phyloP scores from a whole-genome alignment of 2,329 filamentous ascomycete species.

The Aaosphaeria pasadenensis region DNA sequence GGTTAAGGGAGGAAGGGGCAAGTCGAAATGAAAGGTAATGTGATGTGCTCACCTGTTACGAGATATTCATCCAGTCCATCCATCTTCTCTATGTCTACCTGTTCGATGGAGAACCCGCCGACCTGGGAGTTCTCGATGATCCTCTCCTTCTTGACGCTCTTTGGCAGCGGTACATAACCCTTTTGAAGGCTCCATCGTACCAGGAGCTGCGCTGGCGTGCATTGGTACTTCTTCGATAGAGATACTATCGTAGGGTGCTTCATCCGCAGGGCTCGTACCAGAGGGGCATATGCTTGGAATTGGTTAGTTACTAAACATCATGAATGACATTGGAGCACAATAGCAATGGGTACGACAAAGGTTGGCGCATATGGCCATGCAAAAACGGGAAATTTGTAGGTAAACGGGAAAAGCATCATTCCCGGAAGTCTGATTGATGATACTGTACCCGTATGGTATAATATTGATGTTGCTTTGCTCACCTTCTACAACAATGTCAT shows the following conservation, averaged over 20 bases:
- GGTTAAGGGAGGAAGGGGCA: no score
- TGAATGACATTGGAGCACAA: no score
- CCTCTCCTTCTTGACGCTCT: constrained; percentile 62
- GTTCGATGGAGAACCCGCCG: constrained; percentile 58
- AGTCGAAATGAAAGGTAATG: no score
- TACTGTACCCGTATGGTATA: no score
- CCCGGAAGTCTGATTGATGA: no score
- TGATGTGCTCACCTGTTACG: constrained; percentile 47
- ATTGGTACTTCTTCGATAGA: constrained; percentile 66
- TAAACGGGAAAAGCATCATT: no score
- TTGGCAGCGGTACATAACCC: constrained; percentile 69
- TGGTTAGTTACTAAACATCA: no score
- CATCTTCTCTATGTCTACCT: constrained; percentile 61
- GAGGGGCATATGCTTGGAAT: constrained; percentile 66
- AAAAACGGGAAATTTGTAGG: no score
- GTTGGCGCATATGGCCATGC: no score
- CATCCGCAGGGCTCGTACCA: constrained; percentile 70
- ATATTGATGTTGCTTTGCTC: no score
- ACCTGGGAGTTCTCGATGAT: constrained; percentile 65
- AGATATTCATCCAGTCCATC: constrained; percentile 68
- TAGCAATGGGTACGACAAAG: no score
- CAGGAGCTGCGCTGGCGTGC: constrained; percentile 70
- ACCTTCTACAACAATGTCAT: constrained; percentile 65
- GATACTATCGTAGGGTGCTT: constrained; percentile 60
- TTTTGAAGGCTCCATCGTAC: constrained; percentile 78